Evolutionary conservation across 2,329 filamentous ascomycete genomes (phyloP).

Genomic region (Fusarium xyrophilum): DNA sequence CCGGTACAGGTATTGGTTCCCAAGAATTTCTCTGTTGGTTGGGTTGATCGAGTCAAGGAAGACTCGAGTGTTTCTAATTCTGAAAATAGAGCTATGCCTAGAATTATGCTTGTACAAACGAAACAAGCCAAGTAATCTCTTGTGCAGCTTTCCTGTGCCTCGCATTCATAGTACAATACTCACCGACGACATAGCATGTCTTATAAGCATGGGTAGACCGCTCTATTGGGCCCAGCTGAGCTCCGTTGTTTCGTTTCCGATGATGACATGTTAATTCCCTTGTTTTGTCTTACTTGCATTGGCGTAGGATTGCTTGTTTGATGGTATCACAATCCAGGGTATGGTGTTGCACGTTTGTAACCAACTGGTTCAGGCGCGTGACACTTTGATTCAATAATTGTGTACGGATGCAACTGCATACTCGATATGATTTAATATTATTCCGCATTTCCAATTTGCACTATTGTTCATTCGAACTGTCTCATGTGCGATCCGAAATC

Average conservation of each 20-base stretch:
- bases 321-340: slow-evolving; percentile 5
- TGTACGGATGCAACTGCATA: not conserved
- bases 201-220: slow-evolving; percentile 2
- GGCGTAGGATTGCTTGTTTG: not conserved
- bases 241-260: slow-evolving; percentile 25
- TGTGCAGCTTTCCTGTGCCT: slow-evolving; percentile 11
- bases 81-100: slow-evolving; percentile 3
- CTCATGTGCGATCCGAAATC: not conserved
- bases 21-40: not conserved
- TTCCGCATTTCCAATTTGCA: not conserved
- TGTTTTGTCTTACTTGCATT: not conserved
- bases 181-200: slow-evolving; percentile 8
- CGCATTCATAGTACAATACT: slow-evolving; percentile 9
- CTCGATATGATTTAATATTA: not conserved
- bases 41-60: not conserved
- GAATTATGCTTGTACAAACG: slow-evolving; percentile 1
- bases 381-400: not conserved
- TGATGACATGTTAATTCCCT: not conserved
- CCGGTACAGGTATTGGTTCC: too few relatives aligned
- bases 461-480: not conserved
- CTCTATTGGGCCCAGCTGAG: slow-evolving; percentile 5
- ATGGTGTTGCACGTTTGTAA: not conserved
- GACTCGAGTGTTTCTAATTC: not conserved
- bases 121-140: not conserved
- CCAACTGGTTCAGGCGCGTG: not conserved